Evolutionary conservation across 768 basidiomycete genomes (phyloP), one percentile per base, ranked within the genome.

Genomic region (Rubroboletus satanas): DNA sequence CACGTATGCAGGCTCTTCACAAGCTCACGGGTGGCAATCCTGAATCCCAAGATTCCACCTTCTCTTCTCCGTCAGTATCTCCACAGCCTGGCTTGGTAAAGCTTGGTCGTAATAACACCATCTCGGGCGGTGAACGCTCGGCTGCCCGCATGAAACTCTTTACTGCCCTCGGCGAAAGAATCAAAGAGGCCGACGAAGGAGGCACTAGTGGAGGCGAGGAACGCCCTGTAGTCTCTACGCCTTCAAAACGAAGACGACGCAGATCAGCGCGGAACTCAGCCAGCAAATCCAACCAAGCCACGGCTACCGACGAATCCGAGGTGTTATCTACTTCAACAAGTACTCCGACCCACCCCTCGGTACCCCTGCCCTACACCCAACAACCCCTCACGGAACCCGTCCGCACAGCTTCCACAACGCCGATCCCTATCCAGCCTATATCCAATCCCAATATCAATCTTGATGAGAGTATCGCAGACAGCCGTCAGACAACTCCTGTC

Each of bases 41-140:
- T 11, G 88, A 89, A 57, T 74, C 78, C 5, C 81, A 83, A 57
- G 86, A 88, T 55, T 75, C 74, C 12, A 62, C 71, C 2, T 73
- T 81, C 44, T 77, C 82, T 23, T 82, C 87, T 10, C 75, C 80
- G 14, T 66, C 74, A 3, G 61, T 69, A 11, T 83, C 83, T 4
- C 69, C 71, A 41, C 80, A 83, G 15, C 79, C 82, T 8, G 75
- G 77, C 36, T 66, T 68, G 35, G 77, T 77, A 57, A 59, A 70
- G 64, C 72, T 86, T 32, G 74, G 72, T 51, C 80, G 91, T 52
- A 91, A 88, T 62, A 91, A 92, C 63, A 93, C 91, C 17, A 84
- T 91, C 14, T 81, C 90, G 2, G 90, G 89, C 7, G 89, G 87
- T 29, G 90, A 91, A 63, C 84, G 90, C 33, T 78, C 79, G 31